Percentiles rank a stretch among this genome's conserved stretches.
These are phyloP conservation scores for Pythium brachiatum DNA, from an alignment of 352 stramenopile species.

Conservation along the genomic window DNA sequence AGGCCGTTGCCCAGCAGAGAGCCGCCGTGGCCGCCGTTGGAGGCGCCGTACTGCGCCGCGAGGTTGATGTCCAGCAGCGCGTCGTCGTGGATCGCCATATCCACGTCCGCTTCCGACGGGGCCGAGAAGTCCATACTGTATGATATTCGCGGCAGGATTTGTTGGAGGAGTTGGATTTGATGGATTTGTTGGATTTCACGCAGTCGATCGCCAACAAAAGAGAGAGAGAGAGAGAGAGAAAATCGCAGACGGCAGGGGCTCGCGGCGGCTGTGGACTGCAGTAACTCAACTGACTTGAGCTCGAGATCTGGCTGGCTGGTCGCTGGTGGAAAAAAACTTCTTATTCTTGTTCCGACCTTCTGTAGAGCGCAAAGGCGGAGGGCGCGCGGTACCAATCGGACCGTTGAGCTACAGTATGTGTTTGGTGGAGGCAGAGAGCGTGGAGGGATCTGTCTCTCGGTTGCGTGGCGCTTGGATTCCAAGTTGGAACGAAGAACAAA, in stretches of 20 bases:
- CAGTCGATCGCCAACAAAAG: slow-evolving; percentile 6
- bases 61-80: slow-evolving; percentile 52
- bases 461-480: neutral
- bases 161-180: neutral
- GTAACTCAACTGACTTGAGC: too few species aligned
- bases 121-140: slow-evolving; percentile 59
- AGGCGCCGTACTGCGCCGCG: slow-evolving; percentile 38
- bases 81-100: slow-evolving; percentile 75
- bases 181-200: slow-evolving; percentile 11
- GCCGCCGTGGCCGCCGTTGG: neutral
- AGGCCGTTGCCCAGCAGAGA: slow-evolving; percentile 28
- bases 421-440: neutral
- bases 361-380: neutral
- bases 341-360: slow-evolving; percentile 22
- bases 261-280: too few species aligned
- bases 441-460: neutral
- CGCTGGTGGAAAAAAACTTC: slow-evolving; percentile 15
- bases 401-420: too few species aligned
- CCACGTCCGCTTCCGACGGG: slow-evolving; percentile 56
- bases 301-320: neutral
- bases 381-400: slow-evolving; percentile 4
- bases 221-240: neutral
- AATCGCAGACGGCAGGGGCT: neutral
- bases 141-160: too few species aligned
- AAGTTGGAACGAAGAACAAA: neutral